Evolutionary conservation across 495 filamentous ascomycete genomes (phyloP).

Genomic region (Peziza echinospora): DNA sequence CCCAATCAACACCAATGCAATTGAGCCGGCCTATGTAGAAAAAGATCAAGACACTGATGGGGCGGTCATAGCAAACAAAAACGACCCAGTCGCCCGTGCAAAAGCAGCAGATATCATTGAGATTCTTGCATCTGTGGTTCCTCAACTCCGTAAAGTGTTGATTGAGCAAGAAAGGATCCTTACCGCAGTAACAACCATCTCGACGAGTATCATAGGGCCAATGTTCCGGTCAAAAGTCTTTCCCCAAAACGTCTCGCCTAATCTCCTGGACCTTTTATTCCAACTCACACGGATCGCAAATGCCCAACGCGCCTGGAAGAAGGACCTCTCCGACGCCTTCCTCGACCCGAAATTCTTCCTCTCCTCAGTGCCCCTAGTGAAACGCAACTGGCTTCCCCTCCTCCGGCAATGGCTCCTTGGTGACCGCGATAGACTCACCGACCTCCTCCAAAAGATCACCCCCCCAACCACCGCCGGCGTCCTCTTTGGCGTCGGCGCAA

Average conservation of each 20-base stretch:
- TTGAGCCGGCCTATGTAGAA: neutral
- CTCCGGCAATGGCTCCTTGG: conserved; percentile 58
- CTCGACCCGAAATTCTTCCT: conserved; percentile 74
- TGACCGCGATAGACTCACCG: conserved; percentile 74
- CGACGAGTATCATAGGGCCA: conserved; percentile 60
- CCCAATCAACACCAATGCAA: conserved; percentile 28
- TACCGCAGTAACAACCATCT: conserved; percentile 55
- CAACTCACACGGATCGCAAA: conserved; percentile 55
- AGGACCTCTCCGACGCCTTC: conserved; percentile 76
- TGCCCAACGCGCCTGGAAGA: conserved; percentile 78
- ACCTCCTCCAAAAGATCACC: conserved; percentile 54
- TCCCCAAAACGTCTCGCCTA: conserved; percentile 60
- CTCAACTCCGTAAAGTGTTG: conserved; percentile 64
- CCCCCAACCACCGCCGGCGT: conserved; percentile 88
- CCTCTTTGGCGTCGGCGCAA: conserved; percentile 91
- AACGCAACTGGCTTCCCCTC: conserved; percentile 58
- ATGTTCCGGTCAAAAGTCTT: conserved; percentile 68
- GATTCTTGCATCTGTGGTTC: conserved; percentile 56
- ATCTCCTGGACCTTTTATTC: conserved; percentile 48
- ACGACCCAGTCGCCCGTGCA: conserved; percentile 14
- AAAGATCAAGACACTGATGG: conserved; percentile 16
- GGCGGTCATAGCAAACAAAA: conserved; percentile 6
- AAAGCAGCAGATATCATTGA: conserved; percentile 46
- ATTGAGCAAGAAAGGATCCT: conserved; percentile 68
- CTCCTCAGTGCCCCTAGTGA: conserved; percentile 36